Evolutionary conservation across 495 filamentous ascomycete genomes (phyloP).

Genomic region (Penicillium cosmopolitanum): DNA sequence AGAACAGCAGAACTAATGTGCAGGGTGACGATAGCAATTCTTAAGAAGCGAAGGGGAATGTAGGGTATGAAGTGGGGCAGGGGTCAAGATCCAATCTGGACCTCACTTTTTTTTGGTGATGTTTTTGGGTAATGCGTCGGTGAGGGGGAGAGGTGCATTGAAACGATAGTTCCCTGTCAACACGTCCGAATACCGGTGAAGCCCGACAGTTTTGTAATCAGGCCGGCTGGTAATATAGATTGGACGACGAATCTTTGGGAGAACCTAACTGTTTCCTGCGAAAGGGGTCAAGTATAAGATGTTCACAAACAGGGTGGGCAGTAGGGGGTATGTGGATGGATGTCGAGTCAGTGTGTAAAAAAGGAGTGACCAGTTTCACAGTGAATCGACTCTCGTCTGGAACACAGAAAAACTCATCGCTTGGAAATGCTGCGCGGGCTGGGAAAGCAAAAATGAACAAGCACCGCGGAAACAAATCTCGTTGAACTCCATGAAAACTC

Average conservation of each 20-base stretch:
- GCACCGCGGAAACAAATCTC: slow-evolving; percentile 9
- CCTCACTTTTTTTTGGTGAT: slow-evolving; percentile 3
- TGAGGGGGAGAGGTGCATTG: neutral
- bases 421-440: slow-evolving; percentile 24
- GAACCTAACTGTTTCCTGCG: neutral
- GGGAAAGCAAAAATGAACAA: slow-evolving; percentile 24
- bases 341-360: slow-evolving; percentile 7
- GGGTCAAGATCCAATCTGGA: slow-evolving; percentile 7
- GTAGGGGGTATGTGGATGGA: neutral
- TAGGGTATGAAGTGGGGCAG: slow-evolving; percentile 1
- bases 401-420: slow-evolving; percentile 18
- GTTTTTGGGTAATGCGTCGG: neutral
- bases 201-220: neutral
- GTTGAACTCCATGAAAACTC: slow-evolving; percentile 24
- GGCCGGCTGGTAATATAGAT: neutral
- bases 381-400: slow-evolving; percentile 21
- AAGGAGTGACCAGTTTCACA: slow-evolving; percentile 16
- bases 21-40: neutral
- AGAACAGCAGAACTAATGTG: slow-evolving; percentile 10
- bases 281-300: slow-evolving; percentile 2
- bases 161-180: neutral
- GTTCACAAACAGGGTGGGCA: neutral
- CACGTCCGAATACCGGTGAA: neutral
- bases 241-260: neutral
- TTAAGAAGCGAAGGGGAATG: slow-evolving; percentile 3